Evolutionary conservation across 2,329 filamentous ascomycete genomes (phyloP).

Genomic region (Fusarium armeniacum): DNA sequence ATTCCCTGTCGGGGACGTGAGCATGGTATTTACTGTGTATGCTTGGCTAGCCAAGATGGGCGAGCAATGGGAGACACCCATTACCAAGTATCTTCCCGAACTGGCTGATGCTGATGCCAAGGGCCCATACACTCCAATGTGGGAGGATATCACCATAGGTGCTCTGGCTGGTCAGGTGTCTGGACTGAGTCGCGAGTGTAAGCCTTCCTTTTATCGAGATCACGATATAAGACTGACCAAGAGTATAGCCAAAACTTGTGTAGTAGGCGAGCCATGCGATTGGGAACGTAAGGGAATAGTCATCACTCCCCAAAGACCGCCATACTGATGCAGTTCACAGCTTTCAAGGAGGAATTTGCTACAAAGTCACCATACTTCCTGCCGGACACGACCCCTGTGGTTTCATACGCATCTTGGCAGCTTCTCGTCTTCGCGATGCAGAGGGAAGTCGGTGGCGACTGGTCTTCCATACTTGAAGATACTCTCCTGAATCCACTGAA

Average conservation of each 20-base stretch:
- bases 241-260: conserved; percentile 27
- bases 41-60: conserved; percentile 52
- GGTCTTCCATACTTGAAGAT: conserved; percentile 10
- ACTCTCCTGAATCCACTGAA: conserved; percentile 23
- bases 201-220: neutral
- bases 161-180: conserved; percentile 43
- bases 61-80: conserved; percentile 48
- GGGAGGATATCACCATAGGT: conserved; percentile 42
- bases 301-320: fast-evolving
- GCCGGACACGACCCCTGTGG: conserved; percentile 38
- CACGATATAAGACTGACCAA: neutral
- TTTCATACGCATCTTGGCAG: conserved; percentile 44
- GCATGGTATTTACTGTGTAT: conserved; percentile 54
- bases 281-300: conserved; percentile 16
- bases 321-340: neutral
- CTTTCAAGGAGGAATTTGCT: conserved; percentile 21
- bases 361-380: conserved; percentile 35
- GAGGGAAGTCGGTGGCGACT: neutral
- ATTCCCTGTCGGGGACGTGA: conserved; percentile 51
- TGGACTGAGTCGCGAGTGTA: conserved; percentile 42
- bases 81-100: conserved; percentile 52
- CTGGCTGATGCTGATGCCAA: conserved; percentile 9
- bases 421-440: conserved; percentile 42
- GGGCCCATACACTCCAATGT: neutral
- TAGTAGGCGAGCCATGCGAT: conserved; percentile 19